Evolutionary conservation across 2,329 filamentous ascomycete species (phyloP).

Genomic region (Exophiala calicioides): DNA sequence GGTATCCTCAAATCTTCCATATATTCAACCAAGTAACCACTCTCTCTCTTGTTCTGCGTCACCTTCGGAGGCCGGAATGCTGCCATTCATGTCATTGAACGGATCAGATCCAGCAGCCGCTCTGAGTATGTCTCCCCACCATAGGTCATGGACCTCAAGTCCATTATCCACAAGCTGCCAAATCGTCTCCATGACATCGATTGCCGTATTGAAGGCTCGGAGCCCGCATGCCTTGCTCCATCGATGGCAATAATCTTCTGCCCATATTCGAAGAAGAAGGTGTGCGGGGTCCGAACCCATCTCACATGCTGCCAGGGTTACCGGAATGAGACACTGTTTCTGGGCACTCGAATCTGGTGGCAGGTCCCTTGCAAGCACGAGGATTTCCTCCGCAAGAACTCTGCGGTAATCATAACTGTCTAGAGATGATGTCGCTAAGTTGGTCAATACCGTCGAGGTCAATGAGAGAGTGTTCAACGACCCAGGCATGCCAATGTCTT

Average conservation of each 20-base stretch:
- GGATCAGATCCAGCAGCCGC: neutral
- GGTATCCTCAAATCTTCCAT: too few species aligned
- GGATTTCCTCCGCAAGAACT: conserved; percentile 7
- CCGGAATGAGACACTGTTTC: conserved; percentile 10
- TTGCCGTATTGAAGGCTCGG: neutral
- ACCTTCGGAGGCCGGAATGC: neutral
- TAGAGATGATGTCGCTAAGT: neutral
- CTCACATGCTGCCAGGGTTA: conserved; percentile 5
- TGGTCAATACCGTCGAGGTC: neutral
- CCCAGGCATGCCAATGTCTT: neutral
- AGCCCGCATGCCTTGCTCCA: conserved; percentile 2
- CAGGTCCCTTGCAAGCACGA: conserved; percentile 2
- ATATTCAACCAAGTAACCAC: neutral
- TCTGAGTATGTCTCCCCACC: conserved; percentile 5
- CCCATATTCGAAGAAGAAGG: conserved; percentile 3
- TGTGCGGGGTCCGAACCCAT: neutral
- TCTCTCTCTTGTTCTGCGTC: neutral
- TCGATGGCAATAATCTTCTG: conserved; percentile 5
- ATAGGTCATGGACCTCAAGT: neutral
- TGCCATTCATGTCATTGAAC: neutral
- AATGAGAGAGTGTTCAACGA: neutral
- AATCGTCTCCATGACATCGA: neutral
- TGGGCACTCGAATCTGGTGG: conserved; percentile 1
- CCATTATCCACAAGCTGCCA: neutral
- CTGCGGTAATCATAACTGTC: neutral